phyloP scores from a whole-genome alignment of 225 moss, liverwort and hornwort species.

The Antitrichia curtipendula region DNA sequence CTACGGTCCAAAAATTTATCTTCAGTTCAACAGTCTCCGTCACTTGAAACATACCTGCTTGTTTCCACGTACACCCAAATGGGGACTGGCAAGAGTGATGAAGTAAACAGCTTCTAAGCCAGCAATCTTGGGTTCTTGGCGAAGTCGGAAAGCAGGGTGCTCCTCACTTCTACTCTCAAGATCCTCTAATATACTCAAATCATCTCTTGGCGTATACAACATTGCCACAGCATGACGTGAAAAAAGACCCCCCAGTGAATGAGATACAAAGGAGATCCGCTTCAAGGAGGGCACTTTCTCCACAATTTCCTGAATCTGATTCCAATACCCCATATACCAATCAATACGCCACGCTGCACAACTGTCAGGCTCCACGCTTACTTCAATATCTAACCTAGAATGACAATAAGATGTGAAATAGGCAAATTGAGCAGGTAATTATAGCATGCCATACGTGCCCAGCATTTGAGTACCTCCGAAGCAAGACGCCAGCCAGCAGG shows the following conservation, averaged over 20 bases:
- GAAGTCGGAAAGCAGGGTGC: slow-evolving; percentile 12
- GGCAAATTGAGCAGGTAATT: neutral
- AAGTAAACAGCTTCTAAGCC: slow-evolving; percentile 77
- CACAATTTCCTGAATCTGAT: slow-evolving; percentile 57
- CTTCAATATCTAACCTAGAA: neutral
- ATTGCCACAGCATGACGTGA: slow-evolving; percentile 68
- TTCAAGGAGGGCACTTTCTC: slow-evolving; percentile 61
- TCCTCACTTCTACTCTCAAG: slow-evolving; percentile 33
- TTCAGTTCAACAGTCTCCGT: neutral
- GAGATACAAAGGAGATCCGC: slow-evolving; percentile 82
- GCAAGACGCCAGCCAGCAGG: slow-evolving; percentile 76
- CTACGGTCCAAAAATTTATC: neutral
- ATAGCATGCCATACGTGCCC: neutral
- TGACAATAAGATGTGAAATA: neutral
- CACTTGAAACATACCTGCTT: slow-evolving; percentile 39
- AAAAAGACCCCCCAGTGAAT: slow-evolving; percentile 91
- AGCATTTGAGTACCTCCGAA: slow-evolving; percentile 46
- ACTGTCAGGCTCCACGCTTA: neutral
- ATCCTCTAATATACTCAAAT: slow-evolving; percentile 26
- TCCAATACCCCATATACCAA: neutral
- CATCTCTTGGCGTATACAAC: slow-evolving; percentile 30
- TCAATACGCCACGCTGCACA: slow-evolving; percentile 1
- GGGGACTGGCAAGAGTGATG: slow-evolving; percentile 89
- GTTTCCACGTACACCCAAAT: slow-evolving; percentile 87
- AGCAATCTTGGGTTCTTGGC: slow-evolving; percentile 40